Evolutionary conservation across 2,329 filamentous ascomycete species (phyloP), one percentile per base, ranked within the genome.

Genomic region (Drechmeria coniospora): DNA sequence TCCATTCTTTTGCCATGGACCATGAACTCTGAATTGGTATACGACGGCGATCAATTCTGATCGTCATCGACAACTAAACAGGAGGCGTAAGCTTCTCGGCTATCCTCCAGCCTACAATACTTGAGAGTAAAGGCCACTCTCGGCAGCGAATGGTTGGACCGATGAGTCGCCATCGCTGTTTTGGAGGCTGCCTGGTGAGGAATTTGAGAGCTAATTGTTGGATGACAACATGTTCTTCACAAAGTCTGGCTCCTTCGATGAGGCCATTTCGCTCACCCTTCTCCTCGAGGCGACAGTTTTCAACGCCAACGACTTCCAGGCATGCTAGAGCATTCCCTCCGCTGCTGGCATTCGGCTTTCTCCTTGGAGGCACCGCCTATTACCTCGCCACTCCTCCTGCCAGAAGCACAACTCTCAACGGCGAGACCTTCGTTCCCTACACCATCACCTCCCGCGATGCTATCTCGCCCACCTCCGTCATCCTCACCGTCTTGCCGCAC

Each of bases 381-480:
- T 53, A 48, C 30, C 30, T 42, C 25, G 20, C 37, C 17, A 26
- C 45, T 1, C 39, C 47, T 0, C 36, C 44, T 6, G 30, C 42
- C 15, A 37, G 32, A 5, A 33, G 40, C 0, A 36, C 40, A 3
- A 45, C 42, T 2, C 62, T 82, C 33, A 74, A 79, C 52, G 49
- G 57, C 10, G 55, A 60, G 31, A 63, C 57, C 15, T 84, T 83
- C 50, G 65, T 65, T 20, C 65, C 69, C 3, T 86, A 79, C 53
- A 68, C 61, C 15, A 65, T 90, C 36, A 58, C 66, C 11, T 50
- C 60, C 15, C 69, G 68, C 38, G 65, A 77, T 27, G 52, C 60
- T 15, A 65, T 83, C 23, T 79, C 79, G 0, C 63, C 70, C 1
- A 74, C 73, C 0, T 74, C 69, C 31, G 72, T 79, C 41, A 64